Percentiles rank a stretch among this genome's conserved stretches.
phyloP scores from a whole-genome alignment of 345 rosid genomes.

The Stellera chamaejasme region DNA sequence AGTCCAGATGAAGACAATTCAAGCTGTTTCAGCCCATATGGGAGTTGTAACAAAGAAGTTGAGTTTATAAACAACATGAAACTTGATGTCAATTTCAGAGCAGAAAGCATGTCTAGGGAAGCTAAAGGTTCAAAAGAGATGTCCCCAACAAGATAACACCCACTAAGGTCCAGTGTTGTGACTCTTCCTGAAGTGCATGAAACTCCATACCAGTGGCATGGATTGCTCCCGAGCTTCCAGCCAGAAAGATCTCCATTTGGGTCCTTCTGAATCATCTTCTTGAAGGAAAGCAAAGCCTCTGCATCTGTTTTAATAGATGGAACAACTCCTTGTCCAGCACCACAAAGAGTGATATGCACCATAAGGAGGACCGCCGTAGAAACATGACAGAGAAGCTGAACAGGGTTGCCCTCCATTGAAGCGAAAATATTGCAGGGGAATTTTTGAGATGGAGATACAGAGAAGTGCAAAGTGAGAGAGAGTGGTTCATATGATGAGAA shows the following conservation, averaged over 20 bases:
- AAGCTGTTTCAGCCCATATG: constrained; percentile 51
- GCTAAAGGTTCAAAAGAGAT: constrained; percentile 51
- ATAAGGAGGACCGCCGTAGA: constrained; percentile 18
- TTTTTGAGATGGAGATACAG: constrained; percentile 12
- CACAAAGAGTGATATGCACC: constrained; percentile 23
- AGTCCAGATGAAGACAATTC: constrained; percentile 58
- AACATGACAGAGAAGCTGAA: constrained; percentile 29
- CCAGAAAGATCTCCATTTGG: constrained; percentile 50
- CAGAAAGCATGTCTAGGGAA: constrained; percentile 50
- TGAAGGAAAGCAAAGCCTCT: constrained; percentile 56
- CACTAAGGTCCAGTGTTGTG: constrained; percentile 60
- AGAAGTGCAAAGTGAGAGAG: constrained; percentile 13
- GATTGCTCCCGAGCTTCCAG: constrained; percentile 45
- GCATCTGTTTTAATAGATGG: constrained; percentile 65
- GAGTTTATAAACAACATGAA: constrained; percentile 39
- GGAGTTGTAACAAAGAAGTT: constrained; percentile 70
- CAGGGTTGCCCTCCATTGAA: constrained; percentile 43
- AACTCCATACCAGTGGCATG: constrained; percentile 73
- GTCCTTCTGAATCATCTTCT: constrained; percentile 57
- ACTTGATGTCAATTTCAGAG: constrained; percentile 55
- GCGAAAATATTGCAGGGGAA: constrained; percentile 12
- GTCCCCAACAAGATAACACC: constrained; percentile 40
- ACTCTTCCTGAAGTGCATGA: constrained; percentile 63
- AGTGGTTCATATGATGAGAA: constrained; percentile 42
- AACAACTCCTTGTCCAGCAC: constrained; percentile 16